phyloP scores from a whole-genome alignment of 2,329 filamentous ascomycete species.

The Monilinia vaccinii-corymbosi region DNA sequence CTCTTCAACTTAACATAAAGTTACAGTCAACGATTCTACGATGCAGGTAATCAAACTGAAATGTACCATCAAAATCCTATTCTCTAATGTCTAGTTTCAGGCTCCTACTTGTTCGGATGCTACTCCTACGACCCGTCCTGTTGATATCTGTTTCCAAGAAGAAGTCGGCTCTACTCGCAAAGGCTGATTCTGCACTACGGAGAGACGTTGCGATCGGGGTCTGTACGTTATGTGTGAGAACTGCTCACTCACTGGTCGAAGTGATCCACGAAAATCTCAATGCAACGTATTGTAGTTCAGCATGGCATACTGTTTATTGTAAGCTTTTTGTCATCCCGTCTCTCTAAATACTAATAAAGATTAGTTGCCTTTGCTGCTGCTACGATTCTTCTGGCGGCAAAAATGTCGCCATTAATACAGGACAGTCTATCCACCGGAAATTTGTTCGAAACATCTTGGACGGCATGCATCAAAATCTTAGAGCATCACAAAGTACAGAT shows the following conservation, averaged over 20 bases:
- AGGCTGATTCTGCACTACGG: background rate
- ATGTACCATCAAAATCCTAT: background rate
- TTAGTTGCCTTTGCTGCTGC: conserved; percentile 16
- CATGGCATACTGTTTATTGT: conserved; percentile 20
- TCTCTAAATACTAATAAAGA: background rate
- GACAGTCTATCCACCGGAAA: background rate
- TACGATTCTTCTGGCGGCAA: conserved; percentile 12
- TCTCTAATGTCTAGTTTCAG: background rate
- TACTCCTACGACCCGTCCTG: background rate
- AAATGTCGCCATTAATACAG: conserved; percentile 5
- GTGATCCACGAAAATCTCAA: conserved; percentile 8
- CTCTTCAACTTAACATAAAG: background rate
- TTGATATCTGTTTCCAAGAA: background rate
- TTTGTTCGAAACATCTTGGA: conserved; percentile 4
- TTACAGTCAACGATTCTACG: conserved; percentile 14
- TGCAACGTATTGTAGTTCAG: conserved; percentile 11
- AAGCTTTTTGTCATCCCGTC: background rate
- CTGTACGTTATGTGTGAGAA: conserved; percentile 16
- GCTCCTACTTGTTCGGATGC: conserved; percentile 2
- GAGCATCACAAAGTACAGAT: conserved; percentile 5
- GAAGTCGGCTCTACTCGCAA: background rate
- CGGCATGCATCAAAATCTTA: background rate
- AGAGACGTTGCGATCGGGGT: conserved; percentile 3
- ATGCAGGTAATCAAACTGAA: conserved; percentile 10
- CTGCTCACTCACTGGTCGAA: conserved; percentile 13